phyloP scores from a whole-genome alignment of 495 filamentous ascomycete genomes.

The Clohesyomyces aquaticus region DNA sequence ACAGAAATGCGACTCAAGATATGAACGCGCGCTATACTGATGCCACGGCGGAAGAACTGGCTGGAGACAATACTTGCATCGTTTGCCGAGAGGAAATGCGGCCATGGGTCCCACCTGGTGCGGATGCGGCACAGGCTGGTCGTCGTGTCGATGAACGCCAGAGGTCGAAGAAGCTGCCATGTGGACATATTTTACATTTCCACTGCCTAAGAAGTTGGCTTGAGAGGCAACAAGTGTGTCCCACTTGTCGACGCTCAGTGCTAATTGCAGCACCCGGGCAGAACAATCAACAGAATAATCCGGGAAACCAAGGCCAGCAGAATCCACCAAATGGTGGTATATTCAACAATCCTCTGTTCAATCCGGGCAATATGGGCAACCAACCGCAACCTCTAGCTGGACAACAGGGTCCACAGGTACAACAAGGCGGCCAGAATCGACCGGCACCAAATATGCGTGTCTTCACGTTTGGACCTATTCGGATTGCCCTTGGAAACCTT shows the following conservation, averaged over 20 bases:
- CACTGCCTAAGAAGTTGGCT: conserved; percentile 94
- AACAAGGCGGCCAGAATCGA: conserved; percentile 36
- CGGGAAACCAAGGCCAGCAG: conserved; percentile 20
- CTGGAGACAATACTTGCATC: conserved; percentile 89
- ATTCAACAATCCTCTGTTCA: conserved; percentile 8
- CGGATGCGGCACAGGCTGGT: conserved; percentile 44
- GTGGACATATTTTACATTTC: conserved; percentile 93
- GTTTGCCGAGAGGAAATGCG: conserved; percentile 97
- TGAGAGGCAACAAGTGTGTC: conserved; percentile 97
- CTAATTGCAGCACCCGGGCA: conserved; percentile 47
- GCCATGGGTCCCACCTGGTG: conserved; percentile 59
- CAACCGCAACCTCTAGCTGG: conserved; percentile 3
- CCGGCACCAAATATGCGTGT: conserved; percentile 49
- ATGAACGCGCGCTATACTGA: conserved; percentile 94
- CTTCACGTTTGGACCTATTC: conserved; percentile 65
- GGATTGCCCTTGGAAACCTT: conserved; percentile 53
- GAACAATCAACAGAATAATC: conserved; percentile 31
- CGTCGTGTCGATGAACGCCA: conserved; percentile 68
- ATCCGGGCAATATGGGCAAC: conserved; percentile 15
- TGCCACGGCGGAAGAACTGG: conserved; percentile 83
- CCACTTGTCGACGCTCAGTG: conserved; percentile 88
- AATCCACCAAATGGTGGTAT: conserved; percentile 31
- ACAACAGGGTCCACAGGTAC: conserved; percentile 18
- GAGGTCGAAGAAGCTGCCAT: conserved; percentile 92
- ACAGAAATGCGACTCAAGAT: conserved; percentile 83